These are phyloP conservation scores for Aegilops speltoides DNA, from an alignment of 176 grass and related monocot genomes.

Conservation along the genomic window DNA sequence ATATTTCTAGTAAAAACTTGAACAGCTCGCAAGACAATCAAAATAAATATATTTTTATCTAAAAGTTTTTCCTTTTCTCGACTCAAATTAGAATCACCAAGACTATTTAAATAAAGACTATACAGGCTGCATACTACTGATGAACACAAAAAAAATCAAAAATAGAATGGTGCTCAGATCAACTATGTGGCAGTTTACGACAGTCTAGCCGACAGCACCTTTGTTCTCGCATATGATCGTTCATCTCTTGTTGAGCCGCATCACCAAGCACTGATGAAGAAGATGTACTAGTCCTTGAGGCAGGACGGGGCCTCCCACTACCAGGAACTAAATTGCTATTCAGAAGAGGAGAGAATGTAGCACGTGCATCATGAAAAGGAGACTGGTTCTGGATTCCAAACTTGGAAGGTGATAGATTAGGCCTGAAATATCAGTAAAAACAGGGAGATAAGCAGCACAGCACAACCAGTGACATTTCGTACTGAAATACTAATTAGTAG, in stretches of 20 bases:
- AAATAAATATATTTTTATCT: neutral
- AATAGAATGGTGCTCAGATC: conserved; percentile 9
- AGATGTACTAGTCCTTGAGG: conserved; percentile 8
- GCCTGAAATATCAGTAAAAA: conserved; percentile 27
- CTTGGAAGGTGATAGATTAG: conserved; percentile 9
- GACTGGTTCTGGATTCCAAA: conserved; percentile 11
- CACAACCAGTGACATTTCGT: neutral
- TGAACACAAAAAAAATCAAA: neutral
- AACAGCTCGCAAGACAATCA: conserved; percentile 16
- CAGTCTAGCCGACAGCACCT: conserved; percentile 12
- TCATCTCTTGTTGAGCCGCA: conserved; percentile 7
- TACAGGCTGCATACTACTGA: neutral
- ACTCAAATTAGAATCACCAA: neutral
- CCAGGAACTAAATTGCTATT: conserved; percentile 34
- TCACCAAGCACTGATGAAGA: conserved; percentile 17
- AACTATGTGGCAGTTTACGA: neutral
- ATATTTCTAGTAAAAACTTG: conserved; percentile 14
- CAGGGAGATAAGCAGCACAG: neutral
- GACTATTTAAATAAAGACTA: conserved; percentile 12
- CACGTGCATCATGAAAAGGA: conserved; percentile 14
- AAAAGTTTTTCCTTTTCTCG: neutral
- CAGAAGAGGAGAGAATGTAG: conserved; percentile 10
- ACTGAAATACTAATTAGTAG: conserved; percentile 8
- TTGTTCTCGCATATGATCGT: neutral
- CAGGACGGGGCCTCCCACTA: conserved; percentile 16